Percentiles rank a stretch among this genome's conserved stretches.
phyloP scores from a whole-genome alignment of 306 rosid species.

The Citrullus colocynthis region DNA sequence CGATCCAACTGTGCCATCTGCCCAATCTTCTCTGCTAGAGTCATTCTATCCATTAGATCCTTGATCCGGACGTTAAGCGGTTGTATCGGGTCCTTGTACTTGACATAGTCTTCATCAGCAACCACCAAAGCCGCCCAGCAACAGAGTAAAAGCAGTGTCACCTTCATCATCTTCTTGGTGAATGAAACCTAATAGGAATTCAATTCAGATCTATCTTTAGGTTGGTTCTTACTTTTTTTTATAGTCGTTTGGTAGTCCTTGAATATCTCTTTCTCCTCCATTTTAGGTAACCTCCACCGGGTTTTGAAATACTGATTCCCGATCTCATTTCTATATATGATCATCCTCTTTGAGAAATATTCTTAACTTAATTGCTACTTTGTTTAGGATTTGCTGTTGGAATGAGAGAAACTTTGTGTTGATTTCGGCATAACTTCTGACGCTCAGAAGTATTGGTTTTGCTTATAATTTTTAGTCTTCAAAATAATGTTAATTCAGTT shows the following conservation, averaged over 20 bases:
- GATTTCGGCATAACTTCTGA: no score
- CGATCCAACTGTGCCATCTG: constrained; percentile 7
- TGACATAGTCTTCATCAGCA: not conserved
- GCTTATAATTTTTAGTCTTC: no score
- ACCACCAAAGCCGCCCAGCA: not conserved
- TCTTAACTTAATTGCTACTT: not conserved
- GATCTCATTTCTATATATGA: not conserved
- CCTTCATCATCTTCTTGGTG: not conserved
- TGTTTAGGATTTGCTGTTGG: not conserved
- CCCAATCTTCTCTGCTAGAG: constrained; percentile 1
- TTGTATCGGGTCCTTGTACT: not conserved
- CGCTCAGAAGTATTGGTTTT: no score
- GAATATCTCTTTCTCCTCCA: not conserved
- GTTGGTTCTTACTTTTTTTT: not conserved
- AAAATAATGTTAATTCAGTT: no score
- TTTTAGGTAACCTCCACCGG: not conserved
- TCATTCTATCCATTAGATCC: constrained; percentile 1
- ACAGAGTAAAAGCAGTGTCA: not conserved
- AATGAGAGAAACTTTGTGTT: no score
- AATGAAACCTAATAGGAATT: not conserved
- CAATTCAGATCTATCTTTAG: not conserved
- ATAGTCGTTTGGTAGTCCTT: not conserved
- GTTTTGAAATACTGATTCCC: not conserved
- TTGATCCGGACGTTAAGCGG: not conserved
- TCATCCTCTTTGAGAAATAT: not conserved